Base-by-base conservation (phyloP, 2,329 filamentous ascomycete species). In the Pseudopithomyces maydicus region DNA sequence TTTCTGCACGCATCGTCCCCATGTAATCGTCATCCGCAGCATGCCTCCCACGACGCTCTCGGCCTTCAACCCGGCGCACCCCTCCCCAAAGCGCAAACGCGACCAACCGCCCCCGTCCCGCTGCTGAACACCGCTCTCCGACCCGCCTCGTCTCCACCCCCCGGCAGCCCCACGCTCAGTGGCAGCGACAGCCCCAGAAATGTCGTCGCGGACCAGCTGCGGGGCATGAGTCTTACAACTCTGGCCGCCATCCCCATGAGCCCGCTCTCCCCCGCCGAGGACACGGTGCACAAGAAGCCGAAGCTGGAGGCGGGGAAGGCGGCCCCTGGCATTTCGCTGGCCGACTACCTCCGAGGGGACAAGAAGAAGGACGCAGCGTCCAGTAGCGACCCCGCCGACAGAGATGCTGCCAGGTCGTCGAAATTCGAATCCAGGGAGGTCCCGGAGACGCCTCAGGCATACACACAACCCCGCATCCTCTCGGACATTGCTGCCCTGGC, bases 21-120 rank as follows among this genome's bases (percentile, higher is more conserved):
- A 72, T 72, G 70, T 72, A 65, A 70, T 45, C 59, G 50, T 22
- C 44, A 42, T 61, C 46, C 55, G 62, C 66, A 69, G 63, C 52
- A 74, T 75, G 73, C 70, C 69, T 62, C 65, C 71, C 52, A 73
- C 69, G 51, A 68, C 71, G 55, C 64, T 74, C 51, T 69, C 61
- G 19, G 56, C 63, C 44, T 47, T 67, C 55, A 58, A 72, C 50
- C 70, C 73, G 17, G 74, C 73, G 38, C 59, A 72, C 52, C 70
- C 73, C 19, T 75, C 73, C 35, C 73, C 74, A n/a, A 75, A 75
- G 64, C 73, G 73, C 55, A 76, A 76, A 66, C 73, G 74, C 58
- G 71, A 74, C 45, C 68, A 69, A 33, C 61, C 64, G 36, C 66
- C 70, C 64, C 61, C 36, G 52, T 68, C 36, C 69, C 71, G 14